Conservation (phyloP, 805 yeast species). For the Saccharomycopsis sp. region DNA sequence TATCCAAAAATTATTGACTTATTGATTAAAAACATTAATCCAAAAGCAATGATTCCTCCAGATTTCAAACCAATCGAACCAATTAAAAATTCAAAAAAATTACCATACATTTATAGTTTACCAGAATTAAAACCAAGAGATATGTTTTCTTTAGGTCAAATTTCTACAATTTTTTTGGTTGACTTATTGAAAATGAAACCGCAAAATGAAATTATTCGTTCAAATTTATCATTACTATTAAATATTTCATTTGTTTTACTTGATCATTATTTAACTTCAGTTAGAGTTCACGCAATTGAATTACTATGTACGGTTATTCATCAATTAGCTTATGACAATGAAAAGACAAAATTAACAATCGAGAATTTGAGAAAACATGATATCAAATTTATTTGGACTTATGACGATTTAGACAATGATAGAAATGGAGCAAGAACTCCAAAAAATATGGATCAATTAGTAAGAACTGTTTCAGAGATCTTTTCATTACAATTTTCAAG, state of each 20-base stretch:
- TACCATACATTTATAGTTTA: constrained; percentile 60
- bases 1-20: constrained; percentile 47
- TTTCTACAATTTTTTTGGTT: constrained; percentile 75
- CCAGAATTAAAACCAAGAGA: constrained; percentile 47
- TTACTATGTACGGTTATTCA: constrained; percentile 65
- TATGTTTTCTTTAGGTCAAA: constrained; percentile 77
- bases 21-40: constrained; percentile 62
- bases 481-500: constrained; percentile 37
- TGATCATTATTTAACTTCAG: constrained; percentile 78
- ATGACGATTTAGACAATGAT: constrained; percentile 73
- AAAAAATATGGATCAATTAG: constrained; percentile 66
- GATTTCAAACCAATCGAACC: constrained; percentile 24
- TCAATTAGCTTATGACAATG: constrained; percentile 42
- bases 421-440: constrained; percentile 79
- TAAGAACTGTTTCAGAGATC: constrained; percentile 50
- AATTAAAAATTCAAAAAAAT: constrained; percentile 26
- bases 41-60: constrained; percentile 83
- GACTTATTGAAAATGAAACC: constrained; percentile 50
- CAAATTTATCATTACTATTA: constrained; percentile 58
- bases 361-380: constrained; percentile 44
- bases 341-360: constrained; percentile 46
- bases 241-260: constrained; percentile 73
- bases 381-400: constrained; percentile 57
- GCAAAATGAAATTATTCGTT: constrained; percentile 50
- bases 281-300: constrained; percentile 76